phyloP scores from a whole-genome alignment of 352 stramenopile species.

The Thalassiosira hispida region DNA sequence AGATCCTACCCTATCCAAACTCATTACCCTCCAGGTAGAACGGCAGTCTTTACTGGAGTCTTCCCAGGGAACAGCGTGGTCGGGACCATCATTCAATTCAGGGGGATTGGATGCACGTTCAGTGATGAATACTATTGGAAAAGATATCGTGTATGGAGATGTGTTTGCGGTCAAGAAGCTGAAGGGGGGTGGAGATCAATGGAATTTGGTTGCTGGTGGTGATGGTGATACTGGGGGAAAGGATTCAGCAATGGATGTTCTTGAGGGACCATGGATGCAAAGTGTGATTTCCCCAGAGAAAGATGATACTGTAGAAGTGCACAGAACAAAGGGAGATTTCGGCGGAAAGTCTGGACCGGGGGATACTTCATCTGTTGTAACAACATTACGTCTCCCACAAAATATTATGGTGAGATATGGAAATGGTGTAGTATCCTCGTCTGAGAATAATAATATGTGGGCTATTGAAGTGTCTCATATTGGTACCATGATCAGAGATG shows the following conservation, averaged over 20 bases:
- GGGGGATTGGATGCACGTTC: slow-evolving; percentile 73
- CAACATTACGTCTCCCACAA: slow-evolving; percentile 36
- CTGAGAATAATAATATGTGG: slow-evolving; percentile 9
- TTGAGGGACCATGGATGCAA: not conserved
- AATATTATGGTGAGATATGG: slow-evolving; percentile 40
- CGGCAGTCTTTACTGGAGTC: slow-evolving; percentile 37
- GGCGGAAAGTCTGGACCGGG: not conserved
- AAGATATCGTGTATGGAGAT: slow-evolving; percentile 49
- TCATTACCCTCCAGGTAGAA: slow-evolving; percentile 60
- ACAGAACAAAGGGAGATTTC: slow-evolving; percentile 18
- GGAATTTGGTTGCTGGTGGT: slow-evolving; percentile 5
- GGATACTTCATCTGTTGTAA: slow-evolving; percentile 5
- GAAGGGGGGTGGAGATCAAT: slow-evolving; percentile 11
- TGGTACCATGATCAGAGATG: not conserved
- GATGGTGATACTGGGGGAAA: not conserved
- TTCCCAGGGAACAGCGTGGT: slow-evolving; percentile 52
- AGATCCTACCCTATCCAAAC: slow-evolving; percentile 25
- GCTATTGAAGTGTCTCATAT: slow-evolving; percentile 40
- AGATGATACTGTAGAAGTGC: not conserved
- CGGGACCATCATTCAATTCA: slow-evolving; percentile 51
- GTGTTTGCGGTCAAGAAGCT: slow-evolving; percentile 40
- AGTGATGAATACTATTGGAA: slow-evolving; percentile 63
- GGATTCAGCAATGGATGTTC: not conserved
- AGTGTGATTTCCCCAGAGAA: not conserved
- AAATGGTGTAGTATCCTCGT: not conserved